Conservation (phyloP, 108 stramenopile species). For the Conticribra guillardii region DNA sequence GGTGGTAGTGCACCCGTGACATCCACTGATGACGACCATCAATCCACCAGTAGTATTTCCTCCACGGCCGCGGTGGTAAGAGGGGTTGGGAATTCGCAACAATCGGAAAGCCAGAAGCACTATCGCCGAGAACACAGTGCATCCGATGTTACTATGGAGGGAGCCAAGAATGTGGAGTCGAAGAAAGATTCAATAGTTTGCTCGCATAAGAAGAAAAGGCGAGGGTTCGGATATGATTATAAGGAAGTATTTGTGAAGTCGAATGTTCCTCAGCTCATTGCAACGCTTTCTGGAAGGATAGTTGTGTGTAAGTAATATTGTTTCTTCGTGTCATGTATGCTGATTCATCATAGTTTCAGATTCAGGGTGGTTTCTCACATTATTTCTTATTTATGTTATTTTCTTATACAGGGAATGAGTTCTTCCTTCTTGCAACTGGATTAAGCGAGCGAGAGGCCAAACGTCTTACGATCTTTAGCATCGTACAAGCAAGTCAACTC, state of each 20-base stretch:
- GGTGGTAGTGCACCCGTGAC: neutral
- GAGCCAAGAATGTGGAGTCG: too few species aligned
- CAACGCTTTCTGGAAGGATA: slow-evolving; percentile 75
- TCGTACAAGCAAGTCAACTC: slow-evolving; percentile 74
- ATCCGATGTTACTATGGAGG: too few species aligned
- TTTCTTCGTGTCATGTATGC: too few species aligned
- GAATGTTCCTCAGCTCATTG: slow-evolving; percentile 84
- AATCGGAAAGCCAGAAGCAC: too few species aligned
- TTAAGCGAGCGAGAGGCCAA: slow-evolving; percentile 57
- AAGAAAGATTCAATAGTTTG: slow-evolving; percentile 1
- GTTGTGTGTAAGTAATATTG: slow-evolving; percentile 59
- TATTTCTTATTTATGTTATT: neutral
- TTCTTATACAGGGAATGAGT: slow-evolving; percentile 62
- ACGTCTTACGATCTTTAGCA: slow-evolving; percentile 76
- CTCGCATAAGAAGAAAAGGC: slow-evolving; percentile 52
- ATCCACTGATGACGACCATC: slow-evolving; percentile 15
- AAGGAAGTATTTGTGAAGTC: slow-evolving; percentile 77
- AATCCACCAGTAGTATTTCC: slow-evolving; percentile 57
- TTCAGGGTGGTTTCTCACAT: neutral
- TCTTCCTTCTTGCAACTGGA: slow-evolving; percentile 71
- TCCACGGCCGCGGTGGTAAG: slow-evolving; percentile 69
- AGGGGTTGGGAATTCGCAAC: slow-evolving; percentile 28
- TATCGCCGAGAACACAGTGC: too few species aligned
- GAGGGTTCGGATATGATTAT: slow-evolving; percentile 72
- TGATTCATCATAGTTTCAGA: neutral